Base-by-base conservation (phyloP, 2,329 filamentous ascomycete species). In the Pseudocercospora fijiensis region DNA sequence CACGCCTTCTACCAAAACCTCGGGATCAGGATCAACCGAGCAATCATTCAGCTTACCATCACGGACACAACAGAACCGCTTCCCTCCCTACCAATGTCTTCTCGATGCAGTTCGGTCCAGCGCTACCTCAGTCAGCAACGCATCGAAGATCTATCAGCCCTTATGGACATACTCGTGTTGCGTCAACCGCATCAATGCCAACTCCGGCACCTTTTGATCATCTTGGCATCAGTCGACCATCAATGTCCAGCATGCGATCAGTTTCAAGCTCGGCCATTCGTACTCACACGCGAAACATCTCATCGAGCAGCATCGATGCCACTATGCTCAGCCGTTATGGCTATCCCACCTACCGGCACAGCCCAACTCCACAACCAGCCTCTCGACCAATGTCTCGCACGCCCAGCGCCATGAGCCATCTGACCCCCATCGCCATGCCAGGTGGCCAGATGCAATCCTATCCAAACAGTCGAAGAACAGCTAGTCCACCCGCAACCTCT, bases 311-410 rank as follows among this genome's bases (percentile, higher is more conserved):
- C 66, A 73, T 76, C 43, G 74, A 76, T 70, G 72, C 71, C 1
- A 69, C 68, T 20, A 70, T 72, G 63, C 71, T 76, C 8, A 71
- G 68, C 53, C 88, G 87, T 69, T 94, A 88, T 78, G 89, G 88
- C 65, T 96, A 91, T 79, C 89, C 92, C n/a, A 90, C 90, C 53
- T 96, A 95, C 78, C 82, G 64, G 74, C 81, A 71, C 69, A 78
- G 57, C 70, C 74, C 69, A 62, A 66, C 73, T 56, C 73, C 72
- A 70, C 80, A 72, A 69, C 69, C 76, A 67, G 69, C 61, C 49
- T 72, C 57, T 57, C 13, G 60, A 30, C 69, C 71, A 56, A 73
- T 67, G 62, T 71, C 71, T 68, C 74, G 74, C 67, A 75, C 71
- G 18, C 70, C 74, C 20, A 74, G 69, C 56, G 75, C 75, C 18